Percentiles rank a stretch among this genome's conserved stretches.
phyloP scores from a whole-genome alignment of 2,329 filamentous ascomycete genomes.

The Cryoendolithus antarcticus region DNA sequence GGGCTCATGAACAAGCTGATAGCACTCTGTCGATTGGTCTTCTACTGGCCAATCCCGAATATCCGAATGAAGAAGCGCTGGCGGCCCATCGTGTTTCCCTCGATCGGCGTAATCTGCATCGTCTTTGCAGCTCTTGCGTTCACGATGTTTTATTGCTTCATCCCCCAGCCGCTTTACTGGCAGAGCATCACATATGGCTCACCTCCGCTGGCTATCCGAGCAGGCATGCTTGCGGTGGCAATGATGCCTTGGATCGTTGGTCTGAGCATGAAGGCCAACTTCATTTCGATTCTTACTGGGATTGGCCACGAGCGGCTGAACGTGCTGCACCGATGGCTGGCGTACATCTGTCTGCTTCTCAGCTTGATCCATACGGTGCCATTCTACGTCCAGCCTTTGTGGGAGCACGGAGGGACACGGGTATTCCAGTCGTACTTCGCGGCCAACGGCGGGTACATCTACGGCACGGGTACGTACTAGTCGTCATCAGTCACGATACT shows the following conservation, averaged over 20 bases:
- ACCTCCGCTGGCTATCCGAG: constrained; percentile 71
- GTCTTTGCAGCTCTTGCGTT: constrained; percentile 58
- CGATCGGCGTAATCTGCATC: constrained; percentile 57
- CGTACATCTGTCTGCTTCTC: constrained; percentile 73
- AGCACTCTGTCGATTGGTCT: constrained; percentile 75
- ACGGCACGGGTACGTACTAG: constrained; percentile 56
- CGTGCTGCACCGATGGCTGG: constrained; percentile 84
- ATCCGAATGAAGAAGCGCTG: constrained; percentile 49
- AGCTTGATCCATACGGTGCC: constrained; percentile 75
- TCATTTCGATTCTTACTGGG: constrained; percentile 72
- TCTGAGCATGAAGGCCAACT: constrained; percentile 80
- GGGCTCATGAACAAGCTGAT: constrained; percentile 63
- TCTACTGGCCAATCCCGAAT: constrained; percentile 75
- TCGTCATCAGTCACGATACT: not conserved
- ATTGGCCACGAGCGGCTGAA: constrained; percentile 88
- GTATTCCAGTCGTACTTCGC: constrained; percentile 61
- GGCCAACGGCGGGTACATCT: constrained; percentile 56
- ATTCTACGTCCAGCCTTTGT: constrained; percentile 80
- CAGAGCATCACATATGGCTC: constrained; percentile 76
- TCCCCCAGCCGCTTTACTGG: constrained; percentile 84
- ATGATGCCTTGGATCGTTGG: constrained; percentile 88
- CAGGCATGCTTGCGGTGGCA: constrained; percentile 85
- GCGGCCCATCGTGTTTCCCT: constrained; percentile 65
- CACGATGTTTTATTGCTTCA: constrained; percentile 67
- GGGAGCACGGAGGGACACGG: constrained; percentile 61